Base-by-base conservation (phyloP, 177 flowering plant species). In the Telopea speciosissima region DNA sequence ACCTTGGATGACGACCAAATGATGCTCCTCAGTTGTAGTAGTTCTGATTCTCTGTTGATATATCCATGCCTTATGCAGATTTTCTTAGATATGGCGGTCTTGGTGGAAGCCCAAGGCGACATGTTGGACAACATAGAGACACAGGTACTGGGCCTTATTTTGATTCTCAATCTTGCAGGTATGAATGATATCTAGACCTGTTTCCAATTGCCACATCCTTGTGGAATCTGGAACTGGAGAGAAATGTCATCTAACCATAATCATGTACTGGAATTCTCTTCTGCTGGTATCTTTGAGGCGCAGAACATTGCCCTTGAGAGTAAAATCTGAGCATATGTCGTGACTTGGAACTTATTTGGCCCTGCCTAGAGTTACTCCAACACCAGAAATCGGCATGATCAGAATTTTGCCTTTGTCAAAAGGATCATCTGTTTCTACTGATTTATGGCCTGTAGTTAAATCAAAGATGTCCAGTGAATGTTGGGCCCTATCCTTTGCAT, bases 41-140 rank as follows among this genome's bases (percentile, higher is more conserved):
- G 31, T 28, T 28, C 31, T 28, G 31, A 28, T 4, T 28, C 31
- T 28, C 49, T 12, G 54, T 49, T 49, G 19, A 28, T 49, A 16
- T 49, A 49, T 11, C 19, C 54, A 11, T 58, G 22, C n/a, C 61
- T 58, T n/a, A n/a, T 24, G 44, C 61, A 90, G 96, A 79, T 89
- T 54, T 90, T 86, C 67, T 58, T 89, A 42, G 93, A 91, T 76
- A 87, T 89, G 85, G 87, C 90, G 0, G 91, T 91, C 33, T 72
- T 89, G 79, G 97, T 89, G 28, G 93, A 91, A 40, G 85, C 88
- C 12, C 96, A 91, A 67, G 96, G 93, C 21, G 96, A 91, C 59
- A 74, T 89, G 88, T 85, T 91, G 8, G 88, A 89, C 84, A 87
- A 87, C 71, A 91, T 88, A 42, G 93, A 91, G 76, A 19, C 61